Base-by-base conservation (phyloP, 129 eudicot genomes). In the Helichrysum umbraculigerum region DNA sequence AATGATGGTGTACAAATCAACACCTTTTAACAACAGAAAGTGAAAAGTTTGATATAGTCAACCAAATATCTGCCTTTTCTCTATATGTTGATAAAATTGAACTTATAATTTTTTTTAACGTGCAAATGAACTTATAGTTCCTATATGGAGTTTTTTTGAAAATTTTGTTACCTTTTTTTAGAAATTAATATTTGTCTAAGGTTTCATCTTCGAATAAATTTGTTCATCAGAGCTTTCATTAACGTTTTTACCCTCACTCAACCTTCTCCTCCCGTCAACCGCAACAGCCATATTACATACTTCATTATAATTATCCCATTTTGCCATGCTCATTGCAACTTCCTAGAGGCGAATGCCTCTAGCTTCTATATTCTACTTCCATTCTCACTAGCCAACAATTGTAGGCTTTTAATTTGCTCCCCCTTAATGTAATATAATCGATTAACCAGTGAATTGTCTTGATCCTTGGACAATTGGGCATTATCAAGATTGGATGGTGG, bases 211-310 rank as follows among this genome's bases (percentile, higher is more conserved):
- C 5, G 63, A 19, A 57, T 57, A 57, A 17, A 16, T 7, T 56
- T 56, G 33, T 22, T 20, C 5, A 15, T n/a, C n/a, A 6, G 16
- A 3, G 11, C 3, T 28, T 25, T 4, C 22, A 32, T 12, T 16
- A 8, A 29, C 0, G n/a, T 51, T 70, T 1, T 47, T 79, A 74
- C 79, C 86, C 29, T 79, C 73, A 19, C 74, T 73, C 47, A 89
- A 56, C 66, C 86, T 81, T 7, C 58, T 33, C 79, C 92, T 72
- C 21, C 91, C 91, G n/a, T 88, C 93, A 25, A 88, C 93, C 0
- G 85, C 85, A 54, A 86, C 35, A 42, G 87, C 88, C 41, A 88
- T 66, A 56, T 72, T 77, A 67, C 86, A 88, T 2, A 44, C 8
- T 1, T 71, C 16, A 25, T 81, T 30, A 2, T 37, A 4, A 4